Evolutionary conservation across 2,329 filamentous ascomycete genomes (phyloP), one percentile per base, ranked within the genome.

Genomic region (Fusarium tupiense): DNA sequence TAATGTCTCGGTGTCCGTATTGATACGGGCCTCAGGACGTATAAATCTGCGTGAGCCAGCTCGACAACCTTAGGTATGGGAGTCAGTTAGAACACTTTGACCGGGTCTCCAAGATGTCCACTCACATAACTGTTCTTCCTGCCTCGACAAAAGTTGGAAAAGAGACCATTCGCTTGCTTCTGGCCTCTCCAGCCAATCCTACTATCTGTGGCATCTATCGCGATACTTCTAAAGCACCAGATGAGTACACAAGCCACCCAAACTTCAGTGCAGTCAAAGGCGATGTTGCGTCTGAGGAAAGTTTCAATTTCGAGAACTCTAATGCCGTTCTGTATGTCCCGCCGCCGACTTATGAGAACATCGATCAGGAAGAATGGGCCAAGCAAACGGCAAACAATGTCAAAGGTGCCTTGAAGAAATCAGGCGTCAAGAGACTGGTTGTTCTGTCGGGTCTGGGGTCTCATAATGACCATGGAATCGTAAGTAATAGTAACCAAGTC

Each of bases 321-420:
- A 73, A 81, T 14, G 81, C 76, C 13, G 76, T 83, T 29, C 73
- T 83, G 44, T 82, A 82, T 61, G 66, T 82, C 41, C 80, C 81
- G 9, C 81, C 81, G 1, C 79, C 79, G 1, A 76, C 68, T 17
- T 76, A 76, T 24, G 74, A 80, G 38, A 75, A 75, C 12, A 53
- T 70, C 22, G 76, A 80, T 40, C 44, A 64, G 24, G 62, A 54
- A 24, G 69, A 79, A 31, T 77, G 74, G 60, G 79, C 78, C 16
- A 74, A 60, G 1, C 41, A 64, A 13, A 49, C 80, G 2, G 79
- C 80, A 2, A 72, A 44, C 0, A 77, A 80, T 17, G 56, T 82
- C 37, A 72, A 74, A 37, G 59, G 52, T 1, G 77, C 79, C 1
- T 52, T 82, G 1, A n/a, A 70, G 22, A 54, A 41, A 8, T 67